Percentiles rank a stretch among this genome's conserved stretches.
Conservation (phyloP, 495 filamentous ascomycete species). For the Terfezia boudieri region DNA sequence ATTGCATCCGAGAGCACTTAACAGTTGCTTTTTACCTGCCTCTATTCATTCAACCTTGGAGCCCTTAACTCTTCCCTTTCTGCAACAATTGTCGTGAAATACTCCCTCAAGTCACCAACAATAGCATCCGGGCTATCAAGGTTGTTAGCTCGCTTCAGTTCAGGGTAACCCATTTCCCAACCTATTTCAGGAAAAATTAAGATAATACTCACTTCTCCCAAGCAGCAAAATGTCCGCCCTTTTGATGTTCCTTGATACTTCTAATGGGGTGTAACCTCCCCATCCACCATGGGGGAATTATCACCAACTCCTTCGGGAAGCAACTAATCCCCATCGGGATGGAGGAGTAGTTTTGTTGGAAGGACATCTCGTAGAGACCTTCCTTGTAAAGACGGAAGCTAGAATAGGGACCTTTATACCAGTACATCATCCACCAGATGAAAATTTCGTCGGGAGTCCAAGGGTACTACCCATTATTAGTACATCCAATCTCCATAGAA, state of each 20-base stretch:
- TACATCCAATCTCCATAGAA: too few relatives aligned
- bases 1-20: too few relatives aligned
- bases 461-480: constrained; percentile 22
- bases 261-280: constrained; percentile 30
- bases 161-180: too few relatives aligned
- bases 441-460: constrained; percentile 48
- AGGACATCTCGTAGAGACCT: not conserved
- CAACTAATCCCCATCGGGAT: constrained; percentile 26
- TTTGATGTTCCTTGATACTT: constrained; percentile 25
- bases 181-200: not conserved
- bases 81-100: too few relatives aligned
- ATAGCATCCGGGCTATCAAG: too few relatives aligned
- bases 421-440: constrained; percentile 44
- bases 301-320: constrained; percentile 30
- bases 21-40: too few relatives aligned
- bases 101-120: too few relatives aligned
- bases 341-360: constrained; percentile 5
- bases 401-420: constrained; percentile 40
- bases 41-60: too few relatives aligned
- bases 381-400: constrained; percentile 38
- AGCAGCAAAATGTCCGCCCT: constrained; percentile 42
- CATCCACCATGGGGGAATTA: constrained; percentile 28
- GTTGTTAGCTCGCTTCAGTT: too few relatives aligned
- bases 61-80: too few relatives aligned
- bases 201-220: constrained; percentile 27